Base-by-base conservation (phyloP, 345 rosid genomes). In the Syzygium aqueum region DNA sequence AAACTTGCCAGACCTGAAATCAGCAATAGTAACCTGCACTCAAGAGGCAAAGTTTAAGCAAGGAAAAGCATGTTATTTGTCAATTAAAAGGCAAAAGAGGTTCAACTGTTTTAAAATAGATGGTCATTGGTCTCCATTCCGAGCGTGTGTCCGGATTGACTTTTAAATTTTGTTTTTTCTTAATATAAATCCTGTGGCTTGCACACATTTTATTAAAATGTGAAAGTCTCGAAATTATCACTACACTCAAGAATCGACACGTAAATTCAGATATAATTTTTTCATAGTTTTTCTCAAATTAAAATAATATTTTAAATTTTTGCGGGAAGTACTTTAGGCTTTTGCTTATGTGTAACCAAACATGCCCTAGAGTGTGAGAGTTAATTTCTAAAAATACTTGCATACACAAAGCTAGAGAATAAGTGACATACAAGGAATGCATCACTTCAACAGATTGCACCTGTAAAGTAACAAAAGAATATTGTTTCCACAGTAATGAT, bases 1-100 rank as follows among this genome's bases (percentile, higher is more conserved):
- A 88, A 98, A 98, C 90, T 96, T 96, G 52, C 99, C 98, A 22
- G 93, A 94, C 91, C 98, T 94, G 92, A 98, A 98, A 53, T 97
- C 99, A 85, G 95, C 90, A 84, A 98, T 95, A 16, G 98, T 98
- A 78, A 96, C 90, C 99, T 96, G 92, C 86, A 91, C 88, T 59
- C 30, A 91, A 82, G 88, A 33, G 8, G 73, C 53, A 54, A 80
- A 89, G 73, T 59, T 84, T 54, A 80, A 86, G 77, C 30, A 59
- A 82, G 51, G 14, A 27, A 49, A 5, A 11, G 77, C 19, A 53
- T 30, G 33, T 12, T 3, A 11, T 8, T 52, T 23, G 25, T 14
- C 7, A 86, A 5, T 73, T 23, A 33, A 86, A 28, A 37, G 49
- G 46, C 53, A 37, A 33, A 73, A 40, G 10, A 12, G 80, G 19